A percentile compares a stretch with the other conserved stretches of the same genome.
Conservation (phyloP, 768 basidiomycete genomes). For the Sutorius australiensis region DNA sequence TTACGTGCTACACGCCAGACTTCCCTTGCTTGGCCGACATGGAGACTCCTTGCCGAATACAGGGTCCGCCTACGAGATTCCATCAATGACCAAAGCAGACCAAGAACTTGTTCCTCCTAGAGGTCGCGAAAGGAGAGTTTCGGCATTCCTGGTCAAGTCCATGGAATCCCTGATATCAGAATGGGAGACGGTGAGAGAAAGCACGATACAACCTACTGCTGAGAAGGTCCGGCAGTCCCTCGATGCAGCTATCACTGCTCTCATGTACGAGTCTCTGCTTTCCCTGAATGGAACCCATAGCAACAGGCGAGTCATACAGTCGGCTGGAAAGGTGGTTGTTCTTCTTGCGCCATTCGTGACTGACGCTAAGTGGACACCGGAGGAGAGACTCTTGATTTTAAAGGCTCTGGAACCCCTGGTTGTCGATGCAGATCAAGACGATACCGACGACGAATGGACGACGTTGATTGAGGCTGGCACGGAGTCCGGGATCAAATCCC, state of each 20-base stretch:
- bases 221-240: slow-evolving; percentile 65
- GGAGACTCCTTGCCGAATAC: slow-evolving; percentile 4
- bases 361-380: slow-evolving; percentile 45
- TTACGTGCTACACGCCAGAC: slow-evolving; percentile 61
- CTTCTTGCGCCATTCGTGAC: slow-evolving; percentile 41
- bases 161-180: slow-evolving; percentile 49
- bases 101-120: slow-evolving; percentile 44
- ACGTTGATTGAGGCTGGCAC: slow-evolving; percentile 46
- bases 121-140: slow-evolving; percentile 59
- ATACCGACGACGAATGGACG: slow-evolving; percentile 33
- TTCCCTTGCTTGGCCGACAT: slow-evolving; percentile 42
- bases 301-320: slow-evolving; percentile 60
- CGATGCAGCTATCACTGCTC: slow-evolving; percentile 62
- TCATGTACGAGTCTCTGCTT: slow-evolving; percentile 69
- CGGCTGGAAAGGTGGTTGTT: slow-evolving; percentile 52
- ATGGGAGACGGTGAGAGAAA: slow-evolving; percentile 44
- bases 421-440: slow-evolving; percentile 33
- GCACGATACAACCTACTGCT: slow-evolving; percentile 41
- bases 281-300: slow-evolving; percentile 58
- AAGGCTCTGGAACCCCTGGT: slow-evolving; percentile 65
- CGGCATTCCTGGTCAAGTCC: slow-evolving; percentile 57
- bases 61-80: slow-evolving; percentile 1
- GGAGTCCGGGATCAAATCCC: slow-evolving; percentile 61
- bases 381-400: slow-evolving; percentile 64
- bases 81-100: slow-evolving; percentile 8